Evolutionary conservation across 305 asterid genomes (phyloP).

Genomic region (Fraxinus velutina): DNA sequence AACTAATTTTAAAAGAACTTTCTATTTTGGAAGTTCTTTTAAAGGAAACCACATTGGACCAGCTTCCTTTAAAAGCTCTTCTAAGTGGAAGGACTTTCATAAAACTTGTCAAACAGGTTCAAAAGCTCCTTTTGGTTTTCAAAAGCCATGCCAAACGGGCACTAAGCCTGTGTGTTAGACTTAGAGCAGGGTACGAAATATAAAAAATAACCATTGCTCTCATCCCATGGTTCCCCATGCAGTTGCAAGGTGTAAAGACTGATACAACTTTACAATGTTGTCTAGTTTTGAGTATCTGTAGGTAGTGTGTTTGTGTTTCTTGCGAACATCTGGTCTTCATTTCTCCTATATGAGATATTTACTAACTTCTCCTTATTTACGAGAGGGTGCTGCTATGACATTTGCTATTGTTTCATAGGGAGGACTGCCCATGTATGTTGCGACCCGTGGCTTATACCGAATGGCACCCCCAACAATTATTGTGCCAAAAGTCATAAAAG

Average conservation of each 20-base stretch:
- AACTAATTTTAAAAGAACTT: too few relatives aligned
- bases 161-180: not conserved
- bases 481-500: slow-evolving; percentile 76
- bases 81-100: too few relatives aligned
- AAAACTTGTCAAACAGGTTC: too few relatives aligned
- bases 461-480: slow-evolving; percentile 84
- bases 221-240: not conserved
- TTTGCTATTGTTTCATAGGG: slow-evolving; percentile 44
- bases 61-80: too few relatives aligned
- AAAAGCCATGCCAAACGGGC: too few relatives aligned
- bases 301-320: not conserved
- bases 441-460: slow-evolving; percentile 76
- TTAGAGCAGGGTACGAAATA: not conserved
- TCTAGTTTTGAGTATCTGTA: not conserved
- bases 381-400: not conserved
- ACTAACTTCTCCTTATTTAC: not conserved
- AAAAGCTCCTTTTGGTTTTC: too few relatives aligned
- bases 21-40: too few relatives aligned
- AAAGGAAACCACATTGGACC: too few relatives aligned
- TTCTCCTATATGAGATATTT: slow-evolving; percentile 3
- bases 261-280: not conserved
- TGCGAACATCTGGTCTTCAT: not conserved
- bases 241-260: not conserved
- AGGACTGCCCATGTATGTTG: slow-evolving; percentile 93
- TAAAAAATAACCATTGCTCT: not conserved